phyloP scores from a whole-genome alignment of 2,329 filamentous ascomycete genomes.

The Coniochaeta sp. region DNA sequence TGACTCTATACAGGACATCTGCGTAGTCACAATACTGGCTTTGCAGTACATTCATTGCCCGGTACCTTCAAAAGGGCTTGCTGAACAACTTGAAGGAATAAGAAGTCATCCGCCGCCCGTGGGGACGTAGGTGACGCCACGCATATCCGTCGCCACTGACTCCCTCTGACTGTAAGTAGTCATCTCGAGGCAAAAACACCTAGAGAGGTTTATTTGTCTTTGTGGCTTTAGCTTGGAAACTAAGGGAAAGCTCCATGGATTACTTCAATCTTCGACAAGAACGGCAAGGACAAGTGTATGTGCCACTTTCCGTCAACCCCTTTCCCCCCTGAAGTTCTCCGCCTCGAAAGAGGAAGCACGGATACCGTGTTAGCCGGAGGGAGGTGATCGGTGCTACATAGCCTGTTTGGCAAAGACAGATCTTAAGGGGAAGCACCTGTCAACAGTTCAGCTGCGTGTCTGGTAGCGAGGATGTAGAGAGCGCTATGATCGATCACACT shows the following conservation, averaged over 20 bases:
- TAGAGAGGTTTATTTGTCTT: too few species aligned
- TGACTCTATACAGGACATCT: neutral
- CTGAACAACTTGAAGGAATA: neutral
- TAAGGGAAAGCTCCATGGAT: neutral
- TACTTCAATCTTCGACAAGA: neutral
- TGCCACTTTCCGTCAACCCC: neutral
- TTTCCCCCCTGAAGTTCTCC: neutral
- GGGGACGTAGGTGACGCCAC: too few species aligned
- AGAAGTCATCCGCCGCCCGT: neutral
- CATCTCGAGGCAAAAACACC: too few species aligned
- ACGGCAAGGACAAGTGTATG: neutral
- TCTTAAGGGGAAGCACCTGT: neutral
- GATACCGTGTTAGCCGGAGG: neutral
- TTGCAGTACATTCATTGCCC: neutral
- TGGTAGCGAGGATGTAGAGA: neutral
- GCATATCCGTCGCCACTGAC: too few species aligned
- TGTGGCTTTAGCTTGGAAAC: neutral
- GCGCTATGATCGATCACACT: neutral
- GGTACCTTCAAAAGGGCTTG: neutral
- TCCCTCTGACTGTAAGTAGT: too few species aligned
- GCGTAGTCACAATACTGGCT: neutral
- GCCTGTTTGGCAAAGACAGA: neutral
- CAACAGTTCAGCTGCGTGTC: neutral
- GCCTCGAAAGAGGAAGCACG: neutral
- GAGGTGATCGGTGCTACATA: neutral